Percentiles rank a stretch among this genome's conserved stretches.
Evolutionary conservation across 306 rosid genomes (phyloP).

Genomic region (Myrica gale): DNA sequence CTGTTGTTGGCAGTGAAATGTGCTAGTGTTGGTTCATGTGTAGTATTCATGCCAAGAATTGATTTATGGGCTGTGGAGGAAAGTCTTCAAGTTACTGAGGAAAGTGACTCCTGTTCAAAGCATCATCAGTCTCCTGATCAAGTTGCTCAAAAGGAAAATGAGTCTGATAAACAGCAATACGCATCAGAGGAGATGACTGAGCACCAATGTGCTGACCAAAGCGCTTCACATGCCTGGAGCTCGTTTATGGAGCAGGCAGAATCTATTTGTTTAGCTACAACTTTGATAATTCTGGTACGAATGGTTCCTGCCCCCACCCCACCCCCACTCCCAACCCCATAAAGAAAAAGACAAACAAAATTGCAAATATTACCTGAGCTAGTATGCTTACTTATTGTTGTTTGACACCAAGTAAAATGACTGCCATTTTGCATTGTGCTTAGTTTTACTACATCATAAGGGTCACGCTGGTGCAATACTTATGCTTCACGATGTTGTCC

Average conservation of each 20-base stretch:
- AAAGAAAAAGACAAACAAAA: too few relatives aligned
- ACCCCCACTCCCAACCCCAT: too few relatives aligned
- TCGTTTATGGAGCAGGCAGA: constrained; percentile 86
- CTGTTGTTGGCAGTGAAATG: constrained; percentile 75
- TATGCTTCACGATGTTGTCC: constrained; percentile 10
- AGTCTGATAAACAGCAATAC: constrained; percentile 32
- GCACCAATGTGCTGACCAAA: constrained; percentile 26
- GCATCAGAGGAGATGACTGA: constrained; percentile 37
- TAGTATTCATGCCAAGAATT: constrained; percentile 89
- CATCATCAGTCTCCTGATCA: constrained; percentile 31
- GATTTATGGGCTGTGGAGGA: constrained; percentile 85
- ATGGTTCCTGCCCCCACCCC: constrained; percentile 14
- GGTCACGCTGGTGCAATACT: constrained; percentile 11
- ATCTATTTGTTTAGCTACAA: constrained; percentile 61
- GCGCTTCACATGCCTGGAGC: constrained; percentile 79
- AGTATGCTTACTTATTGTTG: background rate
- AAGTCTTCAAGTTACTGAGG: constrained; percentile 43
- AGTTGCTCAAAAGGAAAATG: constrained; percentile 40
- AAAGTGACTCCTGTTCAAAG: constrained; percentile 40
- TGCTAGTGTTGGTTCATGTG: constrained; percentile 53
- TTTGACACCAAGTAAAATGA: background rate
- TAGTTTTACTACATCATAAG: background rate
- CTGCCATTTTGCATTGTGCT: background rate
- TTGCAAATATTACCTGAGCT: background rate
- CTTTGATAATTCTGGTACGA: constrained; percentile 81